These are phyloP conservation scores for Ricinus communis DNA, from an alignment of 345 rosid genomes.

Conservation along the genomic window DNA sequence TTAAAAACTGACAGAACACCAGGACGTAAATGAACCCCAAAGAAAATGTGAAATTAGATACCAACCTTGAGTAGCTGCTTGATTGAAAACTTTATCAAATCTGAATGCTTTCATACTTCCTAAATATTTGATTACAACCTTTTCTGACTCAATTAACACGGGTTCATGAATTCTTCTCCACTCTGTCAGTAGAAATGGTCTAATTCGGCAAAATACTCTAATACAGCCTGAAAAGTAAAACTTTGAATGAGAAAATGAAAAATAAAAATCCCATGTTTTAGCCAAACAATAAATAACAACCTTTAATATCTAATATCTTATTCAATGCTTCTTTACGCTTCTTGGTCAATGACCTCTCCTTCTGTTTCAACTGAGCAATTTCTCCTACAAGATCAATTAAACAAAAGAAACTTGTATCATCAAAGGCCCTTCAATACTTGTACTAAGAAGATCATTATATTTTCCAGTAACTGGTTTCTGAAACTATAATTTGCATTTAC, in stretches of 20 bases:
- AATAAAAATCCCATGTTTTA: background rate
- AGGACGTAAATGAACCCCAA: constrained; percentile 1
- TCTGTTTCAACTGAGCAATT: constrained; percentile 50
- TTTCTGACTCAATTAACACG: constrained; percentile 43
- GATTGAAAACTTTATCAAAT: constrained; percentile 71
- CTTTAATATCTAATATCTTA: constrained; percentile 74
- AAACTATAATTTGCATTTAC: too few relatives aligned
- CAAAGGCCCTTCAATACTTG: background rate
- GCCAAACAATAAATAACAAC: constrained; percentile 29
- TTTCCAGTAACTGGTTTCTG: background rate
- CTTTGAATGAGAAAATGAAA: background rate
- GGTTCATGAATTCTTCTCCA: constrained; percentile 52
- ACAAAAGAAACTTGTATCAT: background rate
- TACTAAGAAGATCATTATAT: background rate
- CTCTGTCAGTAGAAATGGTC: constrained; percentile 48
- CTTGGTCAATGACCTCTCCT: constrained; percentile 59
- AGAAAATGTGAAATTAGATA: constrained; percentile 6
- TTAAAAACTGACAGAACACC: constrained; percentile 7
- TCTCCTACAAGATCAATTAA: constrained; percentile 47
- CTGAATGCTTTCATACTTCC: constrained; percentile 66
- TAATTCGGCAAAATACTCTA: constrained; percentile 81
- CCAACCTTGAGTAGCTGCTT: constrained; percentile 76
- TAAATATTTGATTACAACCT: constrained; percentile 46
- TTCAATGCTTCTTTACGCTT: constrained; percentile 64
- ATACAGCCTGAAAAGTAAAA: constrained; percentile 62